These are phyloP conservation scores for Neoboletus subvelutipes DNA, from an alignment of 768 basidiomycete species.

Conservation along the genomic window DNA sequence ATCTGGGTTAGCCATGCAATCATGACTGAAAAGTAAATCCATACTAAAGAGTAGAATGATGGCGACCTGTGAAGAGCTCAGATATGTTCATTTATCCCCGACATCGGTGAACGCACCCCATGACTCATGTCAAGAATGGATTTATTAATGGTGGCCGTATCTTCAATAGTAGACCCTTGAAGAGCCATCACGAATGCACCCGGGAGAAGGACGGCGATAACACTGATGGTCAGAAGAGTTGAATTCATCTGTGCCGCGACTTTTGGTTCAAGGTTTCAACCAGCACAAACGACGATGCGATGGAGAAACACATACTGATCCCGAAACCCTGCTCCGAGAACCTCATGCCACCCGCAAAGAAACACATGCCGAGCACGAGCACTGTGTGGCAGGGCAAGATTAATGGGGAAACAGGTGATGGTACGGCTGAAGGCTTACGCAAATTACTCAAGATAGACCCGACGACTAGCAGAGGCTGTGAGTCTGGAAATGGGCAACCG, in stretches of 20 bases:
- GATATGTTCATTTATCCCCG: background rate
- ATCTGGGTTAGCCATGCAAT: background rate
- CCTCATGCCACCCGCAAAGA: slow-evolving; percentile 76
- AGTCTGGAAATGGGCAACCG: background rate
- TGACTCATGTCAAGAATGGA: slow-evolving; percentile 72
- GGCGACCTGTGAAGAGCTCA: slow-evolving; percentile 51
- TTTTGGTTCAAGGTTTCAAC: slow-evolving; percentile 25
- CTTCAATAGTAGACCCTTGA: slow-evolving; percentile 11
- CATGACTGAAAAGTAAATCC: slow-evolving; percentile 20
- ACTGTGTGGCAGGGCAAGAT: slow-evolving; percentile 41
- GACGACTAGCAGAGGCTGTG: slow-evolving; percentile 50
- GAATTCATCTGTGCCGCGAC: slow-evolving; percentile 75
- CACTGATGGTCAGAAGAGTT: slow-evolving; percentile 71
- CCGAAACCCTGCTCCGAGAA: slow-evolving; percentile 82
- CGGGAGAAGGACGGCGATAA: slow-evolving; percentile 75
- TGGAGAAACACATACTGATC: slow-evolving; percentile 45
- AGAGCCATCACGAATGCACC: slow-evolving; percentile 73
- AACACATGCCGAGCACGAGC: slow-evolving; percentile 81
- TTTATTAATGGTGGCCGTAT: slow-evolving; percentile 33
- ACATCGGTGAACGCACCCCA: slow-evolving; percentile 47
- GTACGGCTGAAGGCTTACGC: slow-evolving; percentile 35
- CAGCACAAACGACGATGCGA: background rate
- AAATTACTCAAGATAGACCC: slow-evolving; percentile 83
- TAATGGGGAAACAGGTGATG: background rate
- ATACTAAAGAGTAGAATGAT: slow-evolving; percentile 75